Percentiles rank a stretch among this genome's conserved stretches.
These are phyloP conservation scores for Prunus mume DNA, from an alignment of 306 rosid genomes.

Conservation along the genomic window DNA sequence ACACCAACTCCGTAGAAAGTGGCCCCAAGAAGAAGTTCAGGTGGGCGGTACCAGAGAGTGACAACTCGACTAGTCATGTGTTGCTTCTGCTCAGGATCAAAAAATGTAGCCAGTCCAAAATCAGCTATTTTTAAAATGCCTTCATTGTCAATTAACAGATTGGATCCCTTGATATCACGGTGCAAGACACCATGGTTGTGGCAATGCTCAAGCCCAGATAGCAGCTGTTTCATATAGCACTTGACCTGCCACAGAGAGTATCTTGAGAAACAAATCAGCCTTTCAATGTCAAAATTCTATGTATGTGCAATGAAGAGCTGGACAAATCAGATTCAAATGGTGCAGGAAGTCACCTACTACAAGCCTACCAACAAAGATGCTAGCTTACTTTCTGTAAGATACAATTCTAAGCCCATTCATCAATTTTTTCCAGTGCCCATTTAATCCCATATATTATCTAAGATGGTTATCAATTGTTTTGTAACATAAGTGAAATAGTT, in stretches of 20 bases:
- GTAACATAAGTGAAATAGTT: background rate
- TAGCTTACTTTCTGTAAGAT: background rate
- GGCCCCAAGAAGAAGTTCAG: slow-evolving; percentile 94
- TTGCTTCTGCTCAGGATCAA: slow-evolving; percentile 56
- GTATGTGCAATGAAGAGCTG: background rate
- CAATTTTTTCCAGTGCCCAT: background rate
- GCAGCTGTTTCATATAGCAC: slow-evolving; percentile 88
- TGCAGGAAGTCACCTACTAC: background rate
- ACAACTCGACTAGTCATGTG: slow-evolving; percentile 92
- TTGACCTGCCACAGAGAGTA: slow-evolving; percentile 58
- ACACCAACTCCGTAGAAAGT: slow-evolving; percentile 61
- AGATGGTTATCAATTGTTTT: background rate
- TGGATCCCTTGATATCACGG: slow-evolving; percentile 95
- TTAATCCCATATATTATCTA: background rate
- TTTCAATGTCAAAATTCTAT: slow-evolving; percentile 17
- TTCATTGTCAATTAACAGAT: slow-evolving; percentile 81
- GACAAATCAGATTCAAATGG: background rate
- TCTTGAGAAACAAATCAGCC: slow-evolving; percentile 41
- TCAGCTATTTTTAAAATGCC: slow-evolving; percentile 95
- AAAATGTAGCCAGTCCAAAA: slow-evolving; percentile 83
- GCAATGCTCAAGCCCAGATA: slow-evolving; percentile 95
- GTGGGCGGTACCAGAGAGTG: slow-evolving; percentile 96
- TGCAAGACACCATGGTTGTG: slow-evolving; percentile 84
- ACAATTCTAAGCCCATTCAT: background rate
- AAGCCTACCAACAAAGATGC: background rate